Evolutionary conservation across 31 red algal species (phyloP).

Genomic region (Porphyra umbilicalis): DNA sequence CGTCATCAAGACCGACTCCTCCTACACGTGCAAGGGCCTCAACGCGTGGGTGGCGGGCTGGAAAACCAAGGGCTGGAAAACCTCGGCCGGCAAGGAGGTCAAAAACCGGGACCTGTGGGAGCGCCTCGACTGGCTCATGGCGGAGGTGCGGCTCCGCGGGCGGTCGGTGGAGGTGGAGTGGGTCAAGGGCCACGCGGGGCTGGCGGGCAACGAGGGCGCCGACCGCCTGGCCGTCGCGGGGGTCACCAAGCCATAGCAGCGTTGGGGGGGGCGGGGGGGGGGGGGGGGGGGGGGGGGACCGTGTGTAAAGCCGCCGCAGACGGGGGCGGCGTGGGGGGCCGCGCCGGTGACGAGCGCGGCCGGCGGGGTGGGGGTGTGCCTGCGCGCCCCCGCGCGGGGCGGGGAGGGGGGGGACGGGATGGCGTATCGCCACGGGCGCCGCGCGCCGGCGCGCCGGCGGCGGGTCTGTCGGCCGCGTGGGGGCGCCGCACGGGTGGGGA

Average conservation of each 20-base stretch:
- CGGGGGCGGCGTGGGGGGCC: too few relatives aligned
- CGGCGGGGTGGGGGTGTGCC: too few relatives aligned
- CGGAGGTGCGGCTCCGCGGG: neutral
- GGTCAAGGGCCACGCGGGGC: conserved; percentile 68
- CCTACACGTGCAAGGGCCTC: conserved; percentile 63
- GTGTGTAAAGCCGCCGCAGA: too few relatives aligned
- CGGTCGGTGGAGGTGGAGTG: conserved; percentile 34
- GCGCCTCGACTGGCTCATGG: conserved; percentile 16
- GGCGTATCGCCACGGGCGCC: too few relatives aligned
- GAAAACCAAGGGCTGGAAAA: conserved; percentile 63
- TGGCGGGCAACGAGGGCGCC: conserved; percentile 67
- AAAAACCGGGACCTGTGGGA: conserved; percentile 75
- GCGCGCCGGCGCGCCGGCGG: too few relatives aligned
- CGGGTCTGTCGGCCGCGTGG: too few relatives aligned
- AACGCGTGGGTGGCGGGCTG: conserved; percentile 52
- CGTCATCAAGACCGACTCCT: conserved; percentile 2
- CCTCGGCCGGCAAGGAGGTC: conserved; percentile 28
- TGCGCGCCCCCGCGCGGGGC: too few relatives aligned
- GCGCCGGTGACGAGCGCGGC: too few relatives aligned
- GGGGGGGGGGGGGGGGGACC: too few relatives aligned
- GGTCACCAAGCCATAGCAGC: neutral
- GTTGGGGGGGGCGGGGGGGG: too few relatives aligned
- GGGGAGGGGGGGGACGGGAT: too few relatives aligned
- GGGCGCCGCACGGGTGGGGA: too few relatives aligned
- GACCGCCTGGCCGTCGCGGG: conserved; percentile 41